Conservation (phyloP, 2,329 filamentous ascomycete genomes). For the Arthrobotrys conoides region DNA sequence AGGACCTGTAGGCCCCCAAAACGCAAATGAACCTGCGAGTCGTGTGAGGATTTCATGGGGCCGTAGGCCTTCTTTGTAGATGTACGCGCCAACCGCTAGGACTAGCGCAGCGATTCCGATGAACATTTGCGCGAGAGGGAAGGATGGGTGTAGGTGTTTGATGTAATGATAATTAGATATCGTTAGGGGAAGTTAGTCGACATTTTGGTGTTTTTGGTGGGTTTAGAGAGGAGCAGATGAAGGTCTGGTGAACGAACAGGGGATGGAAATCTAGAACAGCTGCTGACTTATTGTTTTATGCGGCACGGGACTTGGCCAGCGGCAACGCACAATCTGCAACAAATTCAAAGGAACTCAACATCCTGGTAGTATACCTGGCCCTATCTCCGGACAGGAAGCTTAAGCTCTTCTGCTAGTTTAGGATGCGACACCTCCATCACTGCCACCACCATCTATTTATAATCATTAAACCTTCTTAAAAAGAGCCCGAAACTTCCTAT, state of each 20-base stretch:
- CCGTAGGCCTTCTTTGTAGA: slow-evolving; percentile 39
- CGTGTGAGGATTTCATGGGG: slow-evolving; percentile 40
- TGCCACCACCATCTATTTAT: too few relatives aligned
- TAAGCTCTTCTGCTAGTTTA: too few relatives aligned
- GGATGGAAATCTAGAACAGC: slow-evolving; percentile 18
- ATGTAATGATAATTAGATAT: neutral
- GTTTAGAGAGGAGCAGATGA: neutral
- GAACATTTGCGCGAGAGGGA: slow-evolving; percentile 18
- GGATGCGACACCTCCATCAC: too few relatives aligned
- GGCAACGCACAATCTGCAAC: slow-evolving; percentile 46
- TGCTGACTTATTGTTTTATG: slow-evolving; percentile 30
- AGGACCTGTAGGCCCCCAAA: slow-evolving; percentile 17
- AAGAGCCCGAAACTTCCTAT: too few relatives aligned
- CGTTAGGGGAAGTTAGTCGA: slow-evolving; percentile 56
- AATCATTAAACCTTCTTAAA: too few relatives aligned
- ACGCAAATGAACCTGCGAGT: slow-evolving; percentile 16
- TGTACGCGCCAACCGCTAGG: slow-evolving; percentile 51
- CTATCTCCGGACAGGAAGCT: too few relatives aligned
- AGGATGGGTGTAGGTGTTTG: neutral
- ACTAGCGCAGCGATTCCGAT: slow-evolving; percentile 52
- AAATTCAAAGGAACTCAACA: too few relatives aligned
- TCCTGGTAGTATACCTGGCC: too few relatives aligned
- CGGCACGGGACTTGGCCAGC: neutral
- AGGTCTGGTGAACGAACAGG: neutral
- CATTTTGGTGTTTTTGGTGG: slow-evolving; percentile 34